A percentile compares a stretch with the other conserved stretches of the same genome.
These are phyloP conservation scores for Casaregolazyma suthepensis DNA, from an alignment of 1,139 yeast species.

Conservation along the genomic window DNA sequence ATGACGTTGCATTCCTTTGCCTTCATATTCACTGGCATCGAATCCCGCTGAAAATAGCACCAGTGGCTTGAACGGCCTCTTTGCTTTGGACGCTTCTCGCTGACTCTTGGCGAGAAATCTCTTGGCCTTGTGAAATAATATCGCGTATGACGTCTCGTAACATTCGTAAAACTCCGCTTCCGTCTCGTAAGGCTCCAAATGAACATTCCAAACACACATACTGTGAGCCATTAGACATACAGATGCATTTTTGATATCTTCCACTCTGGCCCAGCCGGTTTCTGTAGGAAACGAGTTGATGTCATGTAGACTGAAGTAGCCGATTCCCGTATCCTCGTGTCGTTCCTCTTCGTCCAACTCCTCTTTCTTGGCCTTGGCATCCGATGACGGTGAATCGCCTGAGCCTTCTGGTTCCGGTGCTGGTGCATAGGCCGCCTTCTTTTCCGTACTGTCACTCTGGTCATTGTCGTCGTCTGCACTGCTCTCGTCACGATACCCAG, in stretches of 20 bases:
- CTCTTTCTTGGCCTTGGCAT: slow-evolving; percentile 7
- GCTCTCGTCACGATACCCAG: slow-evolving; percentile 53
- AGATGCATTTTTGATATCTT: slow-evolving; percentile 68
- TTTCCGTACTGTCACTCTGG: background rate
- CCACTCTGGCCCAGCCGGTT: slow-evolving; percentile 66
- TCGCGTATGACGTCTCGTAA: slow-evolving; percentile 57
- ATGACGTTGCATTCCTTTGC: slow-evolving; percentile 80
- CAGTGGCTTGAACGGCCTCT: slow-evolving; percentile 55
- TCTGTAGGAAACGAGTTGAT: slow-evolving; percentile 86
- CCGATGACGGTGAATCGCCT: background rate
- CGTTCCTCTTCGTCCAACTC: slow-evolving; percentile 6
- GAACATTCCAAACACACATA: slow-evolving; percentile 79
- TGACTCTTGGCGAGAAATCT: slow-evolving; percentile 46
- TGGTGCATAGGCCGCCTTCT: slow-evolving; percentile 9
- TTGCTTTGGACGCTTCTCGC: slow-evolving; percentile 26
- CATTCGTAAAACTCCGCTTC: slow-evolving; percentile 56
- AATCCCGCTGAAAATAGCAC: slow-evolving; percentile 79
- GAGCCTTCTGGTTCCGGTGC: slow-evolving; percentile 8
- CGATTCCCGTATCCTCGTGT: slow-evolving; percentile 38
- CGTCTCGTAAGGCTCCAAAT: slow-evolving; percentile 61
- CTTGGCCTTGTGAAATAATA: slow-evolving; percentile 60
- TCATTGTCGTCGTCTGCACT: slow-evolving; percentile 3
- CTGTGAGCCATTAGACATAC: slow-evolving; percentile 77
- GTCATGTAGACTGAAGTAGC: slow-evolving; percentile 81
- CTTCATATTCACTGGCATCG: slow-evolving; percentile 83